Conservation (phyloP, 2,329 filamentous ascomycete species). For the Diaporthe longicolla region DNA sequence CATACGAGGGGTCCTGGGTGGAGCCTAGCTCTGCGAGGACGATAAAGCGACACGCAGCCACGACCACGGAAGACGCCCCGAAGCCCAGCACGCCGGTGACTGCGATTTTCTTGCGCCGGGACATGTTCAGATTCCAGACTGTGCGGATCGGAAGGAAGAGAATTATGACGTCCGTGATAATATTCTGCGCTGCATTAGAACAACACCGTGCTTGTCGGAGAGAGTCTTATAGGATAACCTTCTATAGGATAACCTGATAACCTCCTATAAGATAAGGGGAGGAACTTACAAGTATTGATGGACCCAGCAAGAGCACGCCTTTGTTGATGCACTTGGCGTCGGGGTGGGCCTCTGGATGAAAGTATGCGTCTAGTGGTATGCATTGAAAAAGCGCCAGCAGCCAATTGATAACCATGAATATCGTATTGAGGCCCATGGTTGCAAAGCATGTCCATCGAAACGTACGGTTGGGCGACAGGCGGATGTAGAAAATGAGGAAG, state of each 20-base stretch:
- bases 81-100: constrained; percentile 35
- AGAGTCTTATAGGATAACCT: no score
- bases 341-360: neutral
- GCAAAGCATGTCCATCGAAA: neutral
- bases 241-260: no score
- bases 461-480: neutral
- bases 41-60: constrained; percentile 33
- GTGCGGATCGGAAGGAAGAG: constrained; percentile 39
- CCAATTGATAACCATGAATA: constrained; percentile 18
- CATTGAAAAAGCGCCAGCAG: constrained; percentile 7
- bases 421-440: constrained; percentile 5
- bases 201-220: no score
- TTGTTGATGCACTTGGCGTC: constrained; percentile 8
- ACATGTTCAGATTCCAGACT: constrained; percentile 37
- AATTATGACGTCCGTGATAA: constrained; percentile 37
- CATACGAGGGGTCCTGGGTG: constrained; percentile 10
- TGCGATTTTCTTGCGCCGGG: constrained; percentile 34
- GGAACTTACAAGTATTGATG: neutral
- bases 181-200: neutral
- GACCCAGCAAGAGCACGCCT: neutral
- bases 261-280: no score
- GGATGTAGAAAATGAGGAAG: constrained; percentile 20
- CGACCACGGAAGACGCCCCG: constrained; percentile 36
- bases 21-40: constrained; percentile 25
- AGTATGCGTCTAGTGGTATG: constrained; percentile 2